Evolutionary conservation across 139 green algal species (phyloP), one percentile per base, ranked within the genome.

Genomic region (Coelastrella sp.): DNA sequence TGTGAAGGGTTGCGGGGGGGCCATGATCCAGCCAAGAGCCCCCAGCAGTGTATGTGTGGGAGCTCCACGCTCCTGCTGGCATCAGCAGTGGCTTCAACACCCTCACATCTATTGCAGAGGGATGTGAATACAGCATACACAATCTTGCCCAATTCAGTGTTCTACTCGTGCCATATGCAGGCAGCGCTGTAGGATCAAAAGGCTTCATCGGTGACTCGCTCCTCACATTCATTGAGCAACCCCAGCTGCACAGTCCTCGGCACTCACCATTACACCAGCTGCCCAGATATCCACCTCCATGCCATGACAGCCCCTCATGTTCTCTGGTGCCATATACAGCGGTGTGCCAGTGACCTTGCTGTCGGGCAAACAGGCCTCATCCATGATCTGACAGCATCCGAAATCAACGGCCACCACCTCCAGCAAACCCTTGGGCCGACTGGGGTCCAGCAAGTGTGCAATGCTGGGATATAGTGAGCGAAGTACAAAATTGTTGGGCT

Each of bases 401-500:
- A 84, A 90, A 59, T 90, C 85, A 25, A 90, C 74, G 4, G 84
- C 84, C 27, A 88, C 84, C 24, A 88, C 84, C 20, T 88, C 84
- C 8, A 88, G 84, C 8, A 65, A 0, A 27, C 89, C 89, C 56
- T 84, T 84, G 8, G 82, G 89, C 73, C 63, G 80, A 22, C n/a
- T n/a, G 82, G 89, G 89, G 82, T 92, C 82, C 25, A 84, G 12
- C 27, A 92, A 74, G 61, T 89, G 82, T 4, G 22, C 12, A 10
- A 89, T 82, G 81, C 73, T 82, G 82, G 89, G 89, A 82, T 89
- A 92, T 60, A 92, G 68, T 10, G 49, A 75, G 17, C 76, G 61
- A 70, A 97, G 85, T 80, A 97, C 84, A 56, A 97, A 95, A 89
- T 97, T 97, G 81, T 92, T 90, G 20, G 95, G 94, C 92, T 97